Percentiles rank a stretch among this genome's conserved stretches.
phyloP scores from a whole-genome alignment of 1,284 basidiomycete species.

The Cryptococcus sp. region DNA sequence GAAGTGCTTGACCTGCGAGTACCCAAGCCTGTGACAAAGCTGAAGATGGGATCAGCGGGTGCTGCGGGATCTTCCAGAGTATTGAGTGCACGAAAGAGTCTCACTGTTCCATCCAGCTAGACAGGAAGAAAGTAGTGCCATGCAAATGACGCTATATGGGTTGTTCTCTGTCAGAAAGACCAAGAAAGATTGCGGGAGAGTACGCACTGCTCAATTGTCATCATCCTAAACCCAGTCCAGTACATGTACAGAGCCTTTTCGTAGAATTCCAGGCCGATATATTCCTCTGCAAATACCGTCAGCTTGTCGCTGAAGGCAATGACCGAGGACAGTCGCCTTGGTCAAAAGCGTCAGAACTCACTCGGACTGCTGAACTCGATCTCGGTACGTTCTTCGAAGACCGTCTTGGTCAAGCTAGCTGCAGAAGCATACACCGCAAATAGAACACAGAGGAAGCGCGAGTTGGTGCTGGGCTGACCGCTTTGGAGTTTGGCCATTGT shows the following conservation, averaged over 20 bases:
- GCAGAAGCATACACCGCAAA: conserved; percentile 20
- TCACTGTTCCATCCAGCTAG: conserved; percentile 22
- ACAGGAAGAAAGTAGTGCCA: conserved; percentile 12
- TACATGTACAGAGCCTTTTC: conserved; percentile 20
- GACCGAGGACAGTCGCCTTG: background rate
- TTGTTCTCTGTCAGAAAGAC: background rate
- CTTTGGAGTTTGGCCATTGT: conserved; percentile 3
- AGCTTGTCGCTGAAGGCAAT: too few relatives aligned
- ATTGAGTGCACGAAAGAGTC: background rate
- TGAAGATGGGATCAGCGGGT: background rate
- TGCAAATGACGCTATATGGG: conserved; percentile 14
- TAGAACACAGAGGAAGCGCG: conserved; percentile 13
- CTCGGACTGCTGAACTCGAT: conserved; percentile 11
- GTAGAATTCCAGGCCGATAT: conserved; percentile 19
- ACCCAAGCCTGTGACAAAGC: conserved; percentile 64
- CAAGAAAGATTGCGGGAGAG: background rate
- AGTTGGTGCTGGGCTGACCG: conserved; percentile 7
- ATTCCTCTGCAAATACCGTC: conserved; percentile 5
- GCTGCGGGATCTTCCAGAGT: too few relatives aligned
- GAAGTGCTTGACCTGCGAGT: conserved; percentile 76
- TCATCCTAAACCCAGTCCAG: conserved; percentile 10
- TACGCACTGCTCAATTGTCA: conserved; percentile 15
- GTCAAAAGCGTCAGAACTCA: conserved; percentile 1
- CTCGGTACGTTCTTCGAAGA: conserved; percentile 9
- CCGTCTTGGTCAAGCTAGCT: conserved; percentile 12